Percentiles rank a stretch among this genome's conserved stretches.
phyloP scores from a whole-genome alignment of 139 green algal genomes.

The Gonium pectorale region DNA sequence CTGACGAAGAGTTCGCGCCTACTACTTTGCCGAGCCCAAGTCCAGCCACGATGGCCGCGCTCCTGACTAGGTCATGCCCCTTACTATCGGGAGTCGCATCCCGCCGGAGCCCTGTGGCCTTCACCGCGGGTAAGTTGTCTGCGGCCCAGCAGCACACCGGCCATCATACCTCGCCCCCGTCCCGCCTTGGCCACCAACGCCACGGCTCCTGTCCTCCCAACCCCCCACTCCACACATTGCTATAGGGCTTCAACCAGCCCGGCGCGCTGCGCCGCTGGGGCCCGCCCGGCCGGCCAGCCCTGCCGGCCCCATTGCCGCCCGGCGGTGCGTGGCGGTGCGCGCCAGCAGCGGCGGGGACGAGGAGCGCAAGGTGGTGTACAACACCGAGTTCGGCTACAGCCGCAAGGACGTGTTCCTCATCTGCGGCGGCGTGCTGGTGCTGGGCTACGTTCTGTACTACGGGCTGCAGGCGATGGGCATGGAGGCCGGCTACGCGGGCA shows the following conservation, averaged over 20 bases:
- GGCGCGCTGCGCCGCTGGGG: too few species aligned
- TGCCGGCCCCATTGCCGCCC: too few species aligned
- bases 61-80: background rate
- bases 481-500: slow-evolving; percentile 82
- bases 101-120: background rate
- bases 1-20: too few species aligned
- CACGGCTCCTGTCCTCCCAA: too few species aligned
- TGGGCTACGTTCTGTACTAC: slow-evolving; percentile 90
- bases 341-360: background rate
- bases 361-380: slow-evolving; percentile 60
- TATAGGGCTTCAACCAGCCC: too few species aligned
- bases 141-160: too few species aligned
- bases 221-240: too few species aligned
- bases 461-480: slow-evolving; percentile 85
- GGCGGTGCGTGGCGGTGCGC: background rate
- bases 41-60: background rate
- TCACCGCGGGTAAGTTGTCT: background rate
- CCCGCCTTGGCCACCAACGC: too few species aligned
- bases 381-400: slow-evolving; percentile 93
- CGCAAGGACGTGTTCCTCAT: slow-evolving; percentile 93
- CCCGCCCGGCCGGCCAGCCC: too few species aligned
- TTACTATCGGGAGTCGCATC: background rate
- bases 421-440: slow-evolving; percentile 76
- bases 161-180: too few species aligned
- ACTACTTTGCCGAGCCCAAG: too few species aligned